Evolutionary conservation across 2,329 filamentous ascomycete genomes (phyloP), one percentile per base, ranked within the genome.

Genomic region (Thielaviopsis punctulata): DNA sequence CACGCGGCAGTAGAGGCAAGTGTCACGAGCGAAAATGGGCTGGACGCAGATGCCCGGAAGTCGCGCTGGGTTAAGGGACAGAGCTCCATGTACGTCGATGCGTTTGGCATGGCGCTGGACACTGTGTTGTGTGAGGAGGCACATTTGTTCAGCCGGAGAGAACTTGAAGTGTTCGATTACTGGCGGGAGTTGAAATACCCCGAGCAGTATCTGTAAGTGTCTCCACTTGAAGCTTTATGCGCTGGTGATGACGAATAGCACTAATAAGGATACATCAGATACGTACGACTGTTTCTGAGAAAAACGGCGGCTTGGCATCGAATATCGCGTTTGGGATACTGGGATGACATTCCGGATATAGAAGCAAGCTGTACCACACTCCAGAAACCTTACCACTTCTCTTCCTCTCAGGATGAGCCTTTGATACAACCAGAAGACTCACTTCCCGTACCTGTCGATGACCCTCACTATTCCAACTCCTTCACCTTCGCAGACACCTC

Each of bases 21-120:
- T 55, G 52, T 55, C 3, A 33, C 41, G 2, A 18, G 46, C 13
- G 45, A 22, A 8, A 15, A 64, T 70, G 70, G 49, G 8, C 9
- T 23, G 7, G 46, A 49, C 18, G 13, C 23, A 24, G 18, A 48
- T 6, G 13, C 47, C n/a, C 45, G 22, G 25, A 18, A 23, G 13
- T 22, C 7, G 4, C 48, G 55, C 55, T 95, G 86, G 86, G 66
- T 80, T 4, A 79, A 74, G 60, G 86, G 87, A 0, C 81, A 79
- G 63, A 93, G 82, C 61, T 96, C 89, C 1, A 86, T 98, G 52
- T 98, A 98, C 60, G 87, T 95, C 18, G 92, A 98, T 67, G 92
- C 92, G 0, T 98, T 98, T 71, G 95, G 95, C 61, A 71, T 96
- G 13, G 87, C 90, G 2, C 69, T 98, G 48, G 82, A 90, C 55